Conservation (phyloP, 73 alveolate species). For the Symbiodinium natans region DNA sequence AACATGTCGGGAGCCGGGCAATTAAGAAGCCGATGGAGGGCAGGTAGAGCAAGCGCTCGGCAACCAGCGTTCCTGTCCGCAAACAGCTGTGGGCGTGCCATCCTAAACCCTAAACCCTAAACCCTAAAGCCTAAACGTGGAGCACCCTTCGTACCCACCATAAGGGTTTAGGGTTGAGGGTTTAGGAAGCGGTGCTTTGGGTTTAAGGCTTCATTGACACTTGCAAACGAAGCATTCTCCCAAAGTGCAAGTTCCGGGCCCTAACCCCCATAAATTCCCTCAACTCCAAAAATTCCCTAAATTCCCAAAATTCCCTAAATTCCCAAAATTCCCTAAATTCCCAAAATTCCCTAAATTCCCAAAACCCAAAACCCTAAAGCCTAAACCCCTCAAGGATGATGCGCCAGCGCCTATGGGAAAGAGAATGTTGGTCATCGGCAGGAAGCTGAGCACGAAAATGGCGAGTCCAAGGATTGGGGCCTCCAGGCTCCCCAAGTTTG, state of each 20-base stretch:
- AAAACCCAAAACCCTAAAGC: no score
- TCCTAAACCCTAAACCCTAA: neutral
- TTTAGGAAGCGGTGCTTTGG: no score
- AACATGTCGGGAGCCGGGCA: neutral
- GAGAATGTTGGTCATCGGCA: slow-evolving; percentile 92
- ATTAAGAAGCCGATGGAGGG: slow-evolving; percentile 86
- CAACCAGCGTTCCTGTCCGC: slow-evolving; percentile 63
- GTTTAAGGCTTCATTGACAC: no score
- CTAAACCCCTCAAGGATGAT: no score
- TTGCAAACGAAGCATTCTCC: no score
- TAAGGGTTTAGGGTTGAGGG: no score
- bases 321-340: no score
- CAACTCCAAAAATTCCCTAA: neutral
- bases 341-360: neutral
- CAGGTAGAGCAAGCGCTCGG: slow-evolving; percentile 85
- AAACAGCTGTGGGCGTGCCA: no score
- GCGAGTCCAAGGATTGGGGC: slow-evolving; percentile 54
- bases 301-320: neutral
- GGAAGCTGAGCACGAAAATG: slow-evolving; percentile 43
- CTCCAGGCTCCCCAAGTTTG: neutral
- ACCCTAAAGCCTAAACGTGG: neutral
- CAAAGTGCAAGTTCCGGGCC: no score
- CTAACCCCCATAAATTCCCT: neutral
- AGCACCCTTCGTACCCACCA: no score
- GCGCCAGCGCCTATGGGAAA: slow-evolving; percentile 94